phyloP scores from a whole-genome alignment of 371 early-diverging fungal genomes.

The Apophysomyces sp. region DNA sequence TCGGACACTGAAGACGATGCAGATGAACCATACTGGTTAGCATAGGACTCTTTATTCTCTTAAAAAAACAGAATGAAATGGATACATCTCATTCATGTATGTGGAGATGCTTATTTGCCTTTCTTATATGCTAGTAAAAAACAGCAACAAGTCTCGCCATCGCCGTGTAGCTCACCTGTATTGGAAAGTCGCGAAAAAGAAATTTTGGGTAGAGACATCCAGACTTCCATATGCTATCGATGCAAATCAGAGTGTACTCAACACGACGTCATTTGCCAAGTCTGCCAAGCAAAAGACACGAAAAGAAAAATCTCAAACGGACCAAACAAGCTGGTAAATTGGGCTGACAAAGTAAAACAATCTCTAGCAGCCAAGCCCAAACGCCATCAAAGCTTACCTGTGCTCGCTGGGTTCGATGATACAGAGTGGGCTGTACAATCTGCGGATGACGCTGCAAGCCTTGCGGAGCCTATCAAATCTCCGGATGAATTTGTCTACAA shows the following conservation, averaged over 20 bases:
- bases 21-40: background rate
- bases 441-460: background rate
- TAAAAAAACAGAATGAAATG: background rate
- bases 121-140: background rate
- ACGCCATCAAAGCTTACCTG: background rate
- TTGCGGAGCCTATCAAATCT: background rate
- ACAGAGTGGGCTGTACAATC: background rate
- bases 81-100: too few relatives aligned
- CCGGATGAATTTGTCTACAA: background rate
- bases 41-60: background rate
- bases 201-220: background rate
- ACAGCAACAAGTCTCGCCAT: background rate
- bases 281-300: background rate
- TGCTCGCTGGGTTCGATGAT: background rate
- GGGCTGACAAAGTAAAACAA: background rate
- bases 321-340: background rate
- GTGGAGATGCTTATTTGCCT: background rate
- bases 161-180: too few relatives aligned
- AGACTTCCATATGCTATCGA: background rate
- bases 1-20: slow-evolving; percentile 12
- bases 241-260: background rate
- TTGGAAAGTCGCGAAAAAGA: background rate
- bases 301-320: background rate
- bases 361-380: background rate
- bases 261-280: background rate